Base-by-base conservation (phyloP, 2,329 filamentous ascomycete genomes). In the Neurospora sp. region DNA sequence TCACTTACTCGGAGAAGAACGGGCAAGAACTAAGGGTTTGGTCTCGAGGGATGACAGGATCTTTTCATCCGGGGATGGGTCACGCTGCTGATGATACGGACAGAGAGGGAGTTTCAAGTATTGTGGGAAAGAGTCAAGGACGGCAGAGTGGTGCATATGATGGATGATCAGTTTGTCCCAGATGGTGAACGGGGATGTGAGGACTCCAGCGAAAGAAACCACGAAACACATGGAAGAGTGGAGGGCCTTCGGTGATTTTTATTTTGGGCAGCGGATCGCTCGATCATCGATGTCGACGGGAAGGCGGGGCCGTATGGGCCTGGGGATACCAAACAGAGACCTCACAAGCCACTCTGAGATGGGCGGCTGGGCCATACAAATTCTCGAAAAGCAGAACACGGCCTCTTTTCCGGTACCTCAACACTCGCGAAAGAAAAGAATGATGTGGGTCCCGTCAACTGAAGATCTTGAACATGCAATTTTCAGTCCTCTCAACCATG, bases 211-310 rank as follows among this genome's bases (percentile, higher is more conserved):
- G 33, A 68, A 52, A 68, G 62, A 67, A 43, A 70, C 62, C 67
- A 67, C 69, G 70, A 71, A 70, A 70, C 66, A 23, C 70, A 69
- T 74, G 71, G 71, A 73, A 73, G 68, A 66, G 38, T 43, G 52
- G 68, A 68, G 70, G 71, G 58, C 68, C 70, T 72, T 73, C 68
- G 73, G 71, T 71, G 69, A 68, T 69, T 72, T 71, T 74, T 71
- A 71, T 71, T 52, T 70, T 66, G 58, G 68, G 46, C 42, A 62
- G 52, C 52, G 52, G 52, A 62, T 62, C 52, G 28, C 52, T 62
- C 52, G 52, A 62, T 62, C 52, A 33, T 33, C 23, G 52, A 23
- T 17, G 52, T 62, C 23, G 28, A 62, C 52, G 52, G 28, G 52
- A 62, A 62, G 52, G 52, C 52, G 52, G 52, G 52, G 52, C 52